Conservation (phyloP, 768 basidiomycete species). For the Inosperma sp. region DNA sequence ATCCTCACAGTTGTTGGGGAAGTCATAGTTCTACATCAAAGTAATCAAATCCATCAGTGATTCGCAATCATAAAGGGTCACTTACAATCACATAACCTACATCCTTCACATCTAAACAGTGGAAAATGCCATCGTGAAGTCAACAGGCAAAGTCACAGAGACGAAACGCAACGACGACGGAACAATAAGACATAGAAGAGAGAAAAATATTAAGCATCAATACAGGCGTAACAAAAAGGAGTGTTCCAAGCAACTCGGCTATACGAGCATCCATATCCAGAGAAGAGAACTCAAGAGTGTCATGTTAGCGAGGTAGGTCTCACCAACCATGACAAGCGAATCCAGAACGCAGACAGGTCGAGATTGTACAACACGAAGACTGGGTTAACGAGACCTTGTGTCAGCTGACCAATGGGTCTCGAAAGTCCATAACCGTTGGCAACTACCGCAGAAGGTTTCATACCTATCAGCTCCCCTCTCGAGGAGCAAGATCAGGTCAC, state of each 20-base stretch:
- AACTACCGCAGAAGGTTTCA: conserved; percentile 38
- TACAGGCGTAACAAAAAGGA: conserved; percentile 38
- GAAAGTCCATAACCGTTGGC: conserved; percentile 50
- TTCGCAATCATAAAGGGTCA: conserved; percentile 17
- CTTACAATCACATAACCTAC: conserved; percentile 94
- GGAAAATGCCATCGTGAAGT: conserved; percentile 20
- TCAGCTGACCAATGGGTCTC: conserved; percentile 28
- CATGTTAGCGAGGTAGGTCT: conserved; percentile 32
- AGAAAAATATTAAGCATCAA: conserved; percentile 42
- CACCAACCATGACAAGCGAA: conserved; percentile 37
- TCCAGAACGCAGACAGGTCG: conserved; percentile 53
- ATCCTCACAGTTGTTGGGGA: conserved; percentile 97
- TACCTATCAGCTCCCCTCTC: conserved; percentile 32
- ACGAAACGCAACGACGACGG: not conserved
- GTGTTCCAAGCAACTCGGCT: conserved; percentile 42
- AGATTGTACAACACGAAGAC: conserved; percentile 42
- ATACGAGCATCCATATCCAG: conserved; percentile 31
- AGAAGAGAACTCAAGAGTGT: conserved; percentile 24
- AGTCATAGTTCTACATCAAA: conserved; percentile 81
- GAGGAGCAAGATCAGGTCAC: conserved; percentile 31
- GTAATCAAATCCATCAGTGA: conserved; percentile 3
- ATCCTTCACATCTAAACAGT: conserved; percentile 88
- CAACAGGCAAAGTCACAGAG: conserved; percentile 5
- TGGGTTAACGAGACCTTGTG: conserved; percentile 34
- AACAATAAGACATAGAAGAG: conserved; percentile 13